These are phyloP conservation scores for Podila epigama DNA, from an alignment of 192 early-diverging fungal genomes.

Conservation along the genomic window DNA sequence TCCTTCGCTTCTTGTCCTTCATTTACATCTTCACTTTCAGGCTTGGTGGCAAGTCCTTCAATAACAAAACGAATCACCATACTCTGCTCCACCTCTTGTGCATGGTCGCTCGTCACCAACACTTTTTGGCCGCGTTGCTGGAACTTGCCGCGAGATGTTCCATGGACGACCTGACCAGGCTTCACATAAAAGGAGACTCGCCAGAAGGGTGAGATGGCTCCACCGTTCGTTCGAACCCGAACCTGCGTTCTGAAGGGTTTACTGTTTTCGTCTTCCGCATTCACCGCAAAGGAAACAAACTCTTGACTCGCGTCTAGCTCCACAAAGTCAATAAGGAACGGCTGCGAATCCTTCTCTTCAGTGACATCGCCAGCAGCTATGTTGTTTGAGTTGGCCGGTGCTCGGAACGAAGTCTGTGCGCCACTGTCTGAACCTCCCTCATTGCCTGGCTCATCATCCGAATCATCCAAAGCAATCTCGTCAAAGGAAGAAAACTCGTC, in stretches of 20 bases:
- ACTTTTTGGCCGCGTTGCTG: conserved; percentile 13
- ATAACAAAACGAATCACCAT: conserved; percentile 45
- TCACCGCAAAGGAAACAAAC: conserved; percentile 1
- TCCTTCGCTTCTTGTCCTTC: not conserved
- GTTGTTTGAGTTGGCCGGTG: not conserved
- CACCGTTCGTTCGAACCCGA: conserved; percentile 26
- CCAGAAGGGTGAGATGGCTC: conserved; percentile 28
- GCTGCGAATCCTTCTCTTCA: not conserved
- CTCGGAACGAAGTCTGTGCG: not conserved
- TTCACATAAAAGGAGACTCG: conserved; percentile 29
- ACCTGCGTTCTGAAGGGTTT: conserved; percentile 35
- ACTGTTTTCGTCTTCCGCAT: not conserved
- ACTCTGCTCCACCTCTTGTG: conserved; percentile 14
- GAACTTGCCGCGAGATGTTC: conserved; percentile 12
- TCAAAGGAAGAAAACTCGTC: conserved; percentile 11
- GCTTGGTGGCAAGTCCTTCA: conserved; percentile 8
- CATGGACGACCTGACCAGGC: conserved; percentile 10
- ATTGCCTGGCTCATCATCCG: not conserved
- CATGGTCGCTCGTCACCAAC: conserved; percentile 13
- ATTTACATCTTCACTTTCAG: not conserved
- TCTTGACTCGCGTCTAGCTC: conserved; percentile 18
- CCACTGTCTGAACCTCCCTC: not conserved
- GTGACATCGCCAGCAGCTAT: not conserved
- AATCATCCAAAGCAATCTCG: not conserved
- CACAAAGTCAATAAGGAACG: conserved; percentile 33